Evolutionary conservation across 148 eudicot species (phyloP).

Genomic region (Vaccinium darrowii): DNA sequence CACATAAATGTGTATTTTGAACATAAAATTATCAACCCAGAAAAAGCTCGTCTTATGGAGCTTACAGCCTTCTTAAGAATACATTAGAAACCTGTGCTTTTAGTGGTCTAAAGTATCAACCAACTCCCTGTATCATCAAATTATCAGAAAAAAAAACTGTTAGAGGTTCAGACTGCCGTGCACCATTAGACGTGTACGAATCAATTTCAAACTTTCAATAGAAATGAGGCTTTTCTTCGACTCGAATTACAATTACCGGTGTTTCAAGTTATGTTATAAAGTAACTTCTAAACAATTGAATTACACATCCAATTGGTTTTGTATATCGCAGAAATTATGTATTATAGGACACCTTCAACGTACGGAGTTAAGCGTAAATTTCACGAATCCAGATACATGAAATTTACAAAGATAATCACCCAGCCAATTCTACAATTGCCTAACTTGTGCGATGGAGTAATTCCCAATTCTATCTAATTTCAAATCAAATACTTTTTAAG

Average conservation of each 20-base stretch:
- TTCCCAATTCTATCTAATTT: no score
- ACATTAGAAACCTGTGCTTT: no score
- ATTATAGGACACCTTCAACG: background rate
- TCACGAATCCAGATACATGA: background rate
- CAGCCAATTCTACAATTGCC: no score
- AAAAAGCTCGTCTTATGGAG: no score
- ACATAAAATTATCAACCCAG: no score
- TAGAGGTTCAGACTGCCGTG: no score
- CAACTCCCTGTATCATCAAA: background rate
- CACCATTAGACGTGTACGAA: background rate
- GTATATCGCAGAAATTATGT: background rate
- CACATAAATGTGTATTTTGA: no score
- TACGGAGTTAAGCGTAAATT: background rate
- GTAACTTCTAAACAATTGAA: background rate
- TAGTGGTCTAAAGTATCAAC: no score
- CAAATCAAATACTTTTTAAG: background rate
- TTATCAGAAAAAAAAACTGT: background rate
- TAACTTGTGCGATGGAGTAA: background rate
- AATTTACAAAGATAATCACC: background rate
- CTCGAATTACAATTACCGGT: background rate
- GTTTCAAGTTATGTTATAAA: background rate
- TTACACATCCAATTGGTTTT: background rate
- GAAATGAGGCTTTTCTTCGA: background rate
- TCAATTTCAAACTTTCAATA: background rate
- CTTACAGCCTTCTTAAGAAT: no score